Evolutionary conservation across 306 rosid genomes (phyloP), one percentile per base, ranked within the genome.

Genomic region (Myrica gale): DNA sequence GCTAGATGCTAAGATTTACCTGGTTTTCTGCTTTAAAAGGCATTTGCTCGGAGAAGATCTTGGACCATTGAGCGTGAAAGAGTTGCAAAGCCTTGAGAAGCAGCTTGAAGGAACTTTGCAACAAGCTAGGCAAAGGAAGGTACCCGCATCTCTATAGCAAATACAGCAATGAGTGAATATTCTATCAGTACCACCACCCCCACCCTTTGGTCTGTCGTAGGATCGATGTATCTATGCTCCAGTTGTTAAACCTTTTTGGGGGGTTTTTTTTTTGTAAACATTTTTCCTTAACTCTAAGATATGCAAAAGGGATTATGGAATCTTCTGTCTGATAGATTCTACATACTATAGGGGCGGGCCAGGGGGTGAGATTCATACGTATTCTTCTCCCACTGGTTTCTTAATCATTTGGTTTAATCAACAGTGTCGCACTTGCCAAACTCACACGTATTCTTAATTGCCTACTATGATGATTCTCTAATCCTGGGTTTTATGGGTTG

Each of bases 11-110:
- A 44, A 78, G 12, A 3, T 62, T 74, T 63, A 56, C 17, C 69
- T 51, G 65, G 4, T 48, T 26, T 60, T 79, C 37, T 74, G 58
- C 68, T 19, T 68, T 23, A 48, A 39, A 68, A 92, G 98, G 93
- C 90, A 92, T 79, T 86, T 94, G 86, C 98, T 94, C 73, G 98
- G 98, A 73, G 97, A 94, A 85, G 98, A 94, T 83, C 96, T 94
- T 68, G 98, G 95, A 82, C 93, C 96, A 17, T 79, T 94, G 81
- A 92, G 74, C 78, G 87, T 90, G 69, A 94, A 92, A 80, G 97
- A 94, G 87, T 71, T 94, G 75, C 91, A 87, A 81, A 89, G 80
- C 81, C 96, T 94, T 74, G 98, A 94, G 84, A 94, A 92, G 58
- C 98, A 92, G 75, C 98, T 94, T 72, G 98, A 94, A 86, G 93